Conservation (phyloP, 2,329 filamentous ascomycete genomes). For the Simplicillium sp. region DNA sequence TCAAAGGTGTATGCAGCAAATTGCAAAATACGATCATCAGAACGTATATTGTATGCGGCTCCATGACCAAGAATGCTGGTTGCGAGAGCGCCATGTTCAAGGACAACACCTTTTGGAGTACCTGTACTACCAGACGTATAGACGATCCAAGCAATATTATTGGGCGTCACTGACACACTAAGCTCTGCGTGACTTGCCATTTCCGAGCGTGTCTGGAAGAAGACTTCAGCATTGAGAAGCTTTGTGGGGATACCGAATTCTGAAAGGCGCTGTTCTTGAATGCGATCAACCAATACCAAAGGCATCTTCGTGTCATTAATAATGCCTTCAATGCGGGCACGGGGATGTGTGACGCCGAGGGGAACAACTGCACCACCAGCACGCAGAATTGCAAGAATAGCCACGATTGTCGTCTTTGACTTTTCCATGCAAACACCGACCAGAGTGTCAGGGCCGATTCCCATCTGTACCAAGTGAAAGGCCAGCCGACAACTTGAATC, state of each 20-base stretch:
- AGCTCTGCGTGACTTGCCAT: neutral
- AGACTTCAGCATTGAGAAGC: neutral
- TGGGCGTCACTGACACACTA: neutral
- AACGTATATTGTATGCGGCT: conserved; percentile 7
- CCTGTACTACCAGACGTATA: conserved; percentile 5
- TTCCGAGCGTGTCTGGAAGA: neutral
- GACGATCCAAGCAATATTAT: conserved; percentile 9
- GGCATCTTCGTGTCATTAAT: neutral
- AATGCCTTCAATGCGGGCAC: neutral
- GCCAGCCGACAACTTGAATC: neutral
- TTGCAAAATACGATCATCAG: conserved; percentile 9
- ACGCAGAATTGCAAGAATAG: neutral
- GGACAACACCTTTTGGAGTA: conserved; percentile 13
- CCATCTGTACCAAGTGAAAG: neutral
- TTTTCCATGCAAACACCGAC: neutral
- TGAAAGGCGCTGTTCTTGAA: neutral
- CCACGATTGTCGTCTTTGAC: neutral
- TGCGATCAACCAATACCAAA: neutral
- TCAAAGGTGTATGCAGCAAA: conserved; percentile 14
- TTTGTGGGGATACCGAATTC: neutral
- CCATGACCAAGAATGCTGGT: conserved; percentile 9
- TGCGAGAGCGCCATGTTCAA: conserved; percentile 9
- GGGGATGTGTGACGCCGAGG: neutral
- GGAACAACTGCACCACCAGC: neutral
- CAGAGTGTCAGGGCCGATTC: neutral